Percentiles rank a stretch among this genome's conserved stretches.
These are phyloP conservation scores for Tricholoma sp. DNA, from an alignment of 768 basidiomycete species.

Conservation along the genomic window DNA sequence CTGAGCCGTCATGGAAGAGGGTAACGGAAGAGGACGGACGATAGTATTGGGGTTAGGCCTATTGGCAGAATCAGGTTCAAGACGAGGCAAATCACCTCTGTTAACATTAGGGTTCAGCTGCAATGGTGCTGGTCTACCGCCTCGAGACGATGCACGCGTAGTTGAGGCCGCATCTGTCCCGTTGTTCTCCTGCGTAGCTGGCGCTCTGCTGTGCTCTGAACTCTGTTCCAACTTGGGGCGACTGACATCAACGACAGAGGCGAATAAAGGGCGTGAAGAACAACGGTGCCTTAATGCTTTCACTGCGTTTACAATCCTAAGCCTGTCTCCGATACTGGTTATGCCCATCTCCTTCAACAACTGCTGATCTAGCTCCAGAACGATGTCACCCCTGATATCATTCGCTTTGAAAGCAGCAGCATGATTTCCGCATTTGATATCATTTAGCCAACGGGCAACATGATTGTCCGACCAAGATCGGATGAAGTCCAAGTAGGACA, in stretches of 20 bases:
- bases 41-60: conserved; percentile 24
- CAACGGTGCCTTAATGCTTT: conserved; percentile 68
- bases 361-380: conserved; percentile 86
- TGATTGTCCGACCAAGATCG: conserved; percentile 68
- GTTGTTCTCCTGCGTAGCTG: conserved; percentile 2
- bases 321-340: conserved; percentile 83
- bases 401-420: conserved; percentile 69
- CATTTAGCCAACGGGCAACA: conserved; percentile 72
- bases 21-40: conserved; percentile 48
- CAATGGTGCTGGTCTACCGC: conserved; percentile 75
- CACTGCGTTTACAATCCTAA: conserved; percentile 82
- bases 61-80: conserved; percentile 61
- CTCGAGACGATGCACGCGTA: conserved; percentile 34
- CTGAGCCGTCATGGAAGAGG: conserved; percentile 28
- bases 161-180: conserved; percentile 22
- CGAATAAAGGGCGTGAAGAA: conserved; percentile 19
- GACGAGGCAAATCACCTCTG: conserved; percentile 63
- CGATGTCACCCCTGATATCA: conserved; percentile 88
- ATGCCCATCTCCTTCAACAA: conserved; percentile 91
- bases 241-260: conserved; percentile 11
- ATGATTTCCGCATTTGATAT: conserved; percentile 69
- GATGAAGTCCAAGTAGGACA: conserved; percentile 59
- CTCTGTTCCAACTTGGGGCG: conserved; percentile 9
- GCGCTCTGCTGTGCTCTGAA: conserved; percentile 1
- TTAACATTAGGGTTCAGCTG: conserved; percentile 53